These are phyloP conservation scores for Gilbertella persicaria DNA, from an alignment of 371 early-diverging fungal genomes.

Conservation along the genomic window DNA sequence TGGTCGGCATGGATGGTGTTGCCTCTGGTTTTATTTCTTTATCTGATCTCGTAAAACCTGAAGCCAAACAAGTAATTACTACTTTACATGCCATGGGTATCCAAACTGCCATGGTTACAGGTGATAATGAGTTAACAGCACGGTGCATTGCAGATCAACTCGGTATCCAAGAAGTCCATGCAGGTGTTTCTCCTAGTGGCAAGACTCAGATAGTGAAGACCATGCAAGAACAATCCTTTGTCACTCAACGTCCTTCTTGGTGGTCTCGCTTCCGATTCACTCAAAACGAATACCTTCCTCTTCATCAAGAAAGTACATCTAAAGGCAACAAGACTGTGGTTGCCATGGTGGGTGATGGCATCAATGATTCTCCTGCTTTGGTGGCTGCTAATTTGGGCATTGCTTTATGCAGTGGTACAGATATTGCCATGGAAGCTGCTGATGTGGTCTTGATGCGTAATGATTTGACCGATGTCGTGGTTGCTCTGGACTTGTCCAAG, in stretches of 20 bases:
- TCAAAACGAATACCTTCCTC: no score
- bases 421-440: slow-evolving; percentile 95
- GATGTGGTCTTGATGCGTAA: slow-evolving; percentile 83
- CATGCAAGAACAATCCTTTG: slow-evolving; percentile 50
- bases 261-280: no score
- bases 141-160: slow-evolving; percentile 67
- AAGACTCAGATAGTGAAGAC: slow-evolving; percentile 76
- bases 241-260: background rate
- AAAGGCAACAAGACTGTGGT: no score
- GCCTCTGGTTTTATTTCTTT: slow-evolving; percentile 80
- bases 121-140: slow-evolving; percentile 87
- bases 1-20: slow-evolving; percentile 67
- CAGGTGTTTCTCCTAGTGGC: slow-evolving; percentile 90
- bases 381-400: slow-evolving; percentile 95
- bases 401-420: slow-evolving; percentile 90
- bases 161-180: slow-evolving; percentile 83
- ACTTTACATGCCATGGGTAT: slow-evolving; percentile 78
- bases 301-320: no score
- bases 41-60: slow-evolving; percentile 86
- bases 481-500: slow-evolving; percentile 81
- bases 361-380: slow-evolving; percentile 97
- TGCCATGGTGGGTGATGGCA: slow-evolving; percentile 99
- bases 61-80: slow-evolving; percentile 68
- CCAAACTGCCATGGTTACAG: slow-evolving; percentile 88
- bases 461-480: slow-evolving; percentile 83